Conservation (phyloP, 1,284 basidiomycete genomes). For the Sporisorium scitamineum region DNA sequence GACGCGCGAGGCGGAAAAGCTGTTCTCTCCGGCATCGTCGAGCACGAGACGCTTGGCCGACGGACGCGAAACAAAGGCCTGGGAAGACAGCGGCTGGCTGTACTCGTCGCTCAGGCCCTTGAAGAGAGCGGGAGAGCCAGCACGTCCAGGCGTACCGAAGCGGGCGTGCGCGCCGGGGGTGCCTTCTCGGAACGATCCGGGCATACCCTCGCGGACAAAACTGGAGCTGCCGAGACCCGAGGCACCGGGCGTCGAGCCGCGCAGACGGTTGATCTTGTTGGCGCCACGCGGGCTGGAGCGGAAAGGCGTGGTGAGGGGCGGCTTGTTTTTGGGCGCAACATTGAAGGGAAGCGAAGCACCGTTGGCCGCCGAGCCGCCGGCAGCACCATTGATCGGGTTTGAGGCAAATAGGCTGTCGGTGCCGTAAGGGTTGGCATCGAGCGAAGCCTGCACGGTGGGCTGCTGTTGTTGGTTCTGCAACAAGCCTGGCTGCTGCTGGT, state of each 20-base stretch:
- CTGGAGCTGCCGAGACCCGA: constrained; percentile 48
- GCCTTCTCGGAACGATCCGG: constrained; percentile 63
- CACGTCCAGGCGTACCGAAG: constrained; percentile 46
- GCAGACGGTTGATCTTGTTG: constrained; percentile 64
- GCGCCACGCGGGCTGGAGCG: constrained; percentile 65
- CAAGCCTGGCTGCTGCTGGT: constrained; percentile 52
- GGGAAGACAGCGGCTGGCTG: constrained; percentile 65
- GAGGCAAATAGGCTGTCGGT: constrained; percentile 75
- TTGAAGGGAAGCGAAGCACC: constrained; percentile 65
- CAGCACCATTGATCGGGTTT: constrained; percentile 44
- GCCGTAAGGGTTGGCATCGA: constrained; percentile 88
- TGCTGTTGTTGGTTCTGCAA: constrained; percentile 63
- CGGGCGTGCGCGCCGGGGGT: constrained; percentile 54
- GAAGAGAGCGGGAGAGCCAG: constrained; percentile 66
- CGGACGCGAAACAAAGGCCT: constrained; percentile 78
- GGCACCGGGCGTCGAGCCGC: constrained; percentile 62
- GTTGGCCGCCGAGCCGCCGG: constrained; percentile 52
- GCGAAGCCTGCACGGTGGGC: constrained; percentile 70
- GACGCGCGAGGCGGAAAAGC: constrained; percentile 43
- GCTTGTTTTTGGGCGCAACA: constrained; percentile 70
- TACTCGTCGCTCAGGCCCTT: constrained; percentile 74
- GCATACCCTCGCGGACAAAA: constrained; percentile 53
- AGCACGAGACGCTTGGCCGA: constrained; percentile 96
- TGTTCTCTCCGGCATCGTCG: constrained; percentile 71
- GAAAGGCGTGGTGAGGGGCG: constrained; percentile 72